phyloP scores from a whole-genome alignment of 2,329 filamentous ascomycete genomes.

The Lasiodiplodia sp. region DNA sequence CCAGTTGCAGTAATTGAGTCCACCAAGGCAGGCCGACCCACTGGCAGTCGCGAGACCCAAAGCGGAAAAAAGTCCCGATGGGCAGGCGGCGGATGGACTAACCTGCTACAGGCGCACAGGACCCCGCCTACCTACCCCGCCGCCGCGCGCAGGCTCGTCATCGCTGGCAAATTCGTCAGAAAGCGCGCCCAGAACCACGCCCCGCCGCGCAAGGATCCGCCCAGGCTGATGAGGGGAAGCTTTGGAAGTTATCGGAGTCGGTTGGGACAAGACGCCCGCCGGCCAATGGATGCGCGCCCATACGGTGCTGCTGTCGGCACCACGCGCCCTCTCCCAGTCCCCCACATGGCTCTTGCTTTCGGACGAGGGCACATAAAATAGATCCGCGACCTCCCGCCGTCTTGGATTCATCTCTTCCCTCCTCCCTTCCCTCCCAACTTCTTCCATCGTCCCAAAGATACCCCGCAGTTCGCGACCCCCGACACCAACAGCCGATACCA shows the following conservation, averaged over 20 bases:
- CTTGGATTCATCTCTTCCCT: not conserved
- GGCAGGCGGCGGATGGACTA: not conserved
- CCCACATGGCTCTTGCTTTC: slow-evolving; percentile 29
- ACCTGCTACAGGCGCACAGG: slow-evolving; percentile 7
- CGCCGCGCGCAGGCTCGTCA: slow-evolving; percentile 20
- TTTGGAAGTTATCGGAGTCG: slow-evolving; percentile 11
- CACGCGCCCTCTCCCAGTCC: slow-evolving; percentile 11
- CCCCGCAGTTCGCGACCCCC: slow-evolving; percentile 11
- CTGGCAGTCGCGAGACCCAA: not conserved
- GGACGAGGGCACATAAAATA: slow-evolving; percentile 21
- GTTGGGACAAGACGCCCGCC: slow-evolving; percentile 8
- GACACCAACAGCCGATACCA: slow-evolving; percentile 6
- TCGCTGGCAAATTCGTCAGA: slow-evolving; percentile 23
- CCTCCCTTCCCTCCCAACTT: not conserved
- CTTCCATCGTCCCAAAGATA: slow-evolving; percentile 4
- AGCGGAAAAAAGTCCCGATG: slow-evolving; percentile 26
- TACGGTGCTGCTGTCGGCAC: not conserved
- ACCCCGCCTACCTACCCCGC: slow-evolving; percentile 28
- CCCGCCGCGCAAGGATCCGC: slow-evolving; percentile 10
- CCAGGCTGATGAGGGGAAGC: slow-evolving; percentile 18
- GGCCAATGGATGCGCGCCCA: not conserved
- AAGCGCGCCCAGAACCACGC: slow-evolving; percentile 14
- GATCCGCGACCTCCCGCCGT: slow-evolving; percentile 16
- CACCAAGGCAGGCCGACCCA: not conserved
- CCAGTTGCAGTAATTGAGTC: slow-evolving; percentile 21